phyloP scores from a whole-genome alignment of 441 rosid species.

The Pelargonium australe region DNA sequence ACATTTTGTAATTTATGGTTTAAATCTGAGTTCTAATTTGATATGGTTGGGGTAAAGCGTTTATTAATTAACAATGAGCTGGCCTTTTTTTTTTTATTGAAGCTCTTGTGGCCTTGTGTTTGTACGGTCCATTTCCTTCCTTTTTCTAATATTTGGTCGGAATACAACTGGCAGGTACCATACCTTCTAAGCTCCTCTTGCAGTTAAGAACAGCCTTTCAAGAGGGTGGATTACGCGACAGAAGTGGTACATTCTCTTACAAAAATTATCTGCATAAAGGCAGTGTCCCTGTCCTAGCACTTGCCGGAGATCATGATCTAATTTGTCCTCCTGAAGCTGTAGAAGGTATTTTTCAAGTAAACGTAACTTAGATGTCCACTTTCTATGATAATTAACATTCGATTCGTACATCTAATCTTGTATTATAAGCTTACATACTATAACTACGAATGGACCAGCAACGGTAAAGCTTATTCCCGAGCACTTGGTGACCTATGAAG shows the following conservation, averaged over 20 bases:
- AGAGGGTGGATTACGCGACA: conserved; percentile 71
- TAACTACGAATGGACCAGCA: conserved; percentile 33
- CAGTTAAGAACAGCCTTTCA: conserved; percentile 90
- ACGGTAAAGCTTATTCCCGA: conserved; percentile 65
- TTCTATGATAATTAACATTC: no score
- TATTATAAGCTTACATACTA: no score
- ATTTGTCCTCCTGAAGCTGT: conserved; percentile 93
- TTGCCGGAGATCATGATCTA: conserved; percentile 82
- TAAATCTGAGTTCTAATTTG: no score
- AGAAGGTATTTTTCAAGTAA: conserved; percentile 42
- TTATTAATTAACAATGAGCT: no score
- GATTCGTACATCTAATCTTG: no score
- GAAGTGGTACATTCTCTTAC: conserved; percentile 64
- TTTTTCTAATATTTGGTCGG: background rate
- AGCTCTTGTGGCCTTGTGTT: no score
- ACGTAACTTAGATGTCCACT: background rate
- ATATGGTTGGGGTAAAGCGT: no score
- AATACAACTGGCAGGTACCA: conserved; percentile 49
- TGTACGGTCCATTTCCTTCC: no score
- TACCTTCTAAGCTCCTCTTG: conserved; percentile 80
- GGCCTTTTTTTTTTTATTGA: no score
- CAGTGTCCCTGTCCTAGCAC: conserved; percentile 65
- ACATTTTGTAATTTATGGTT: no score
- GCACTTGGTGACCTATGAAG: conserved; percentile 61
- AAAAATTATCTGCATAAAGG: conserved; percentile 51